Percentiles rank a stretch among this genome's conserved stretches.
Evolutionary conservation across 768 basidiomycete genomes (phyloP).

Genomic region (Boletus subcaerulescens): DNA sequence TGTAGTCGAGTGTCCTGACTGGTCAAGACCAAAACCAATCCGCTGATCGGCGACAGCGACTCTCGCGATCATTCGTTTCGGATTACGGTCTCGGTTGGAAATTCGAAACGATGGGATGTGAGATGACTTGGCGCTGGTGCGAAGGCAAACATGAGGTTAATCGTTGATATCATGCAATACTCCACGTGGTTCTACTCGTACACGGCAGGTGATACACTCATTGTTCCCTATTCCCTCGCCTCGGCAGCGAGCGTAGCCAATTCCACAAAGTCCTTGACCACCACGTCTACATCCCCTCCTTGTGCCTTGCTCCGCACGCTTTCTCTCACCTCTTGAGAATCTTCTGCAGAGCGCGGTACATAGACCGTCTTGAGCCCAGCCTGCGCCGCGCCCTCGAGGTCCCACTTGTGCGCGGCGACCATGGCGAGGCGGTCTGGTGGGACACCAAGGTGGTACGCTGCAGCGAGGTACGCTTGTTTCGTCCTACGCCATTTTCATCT

Average conservation of each 20-base stretch:
- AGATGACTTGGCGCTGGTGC: no score
- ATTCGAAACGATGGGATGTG: no score
- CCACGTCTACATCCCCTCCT: constrained; percentile 58
- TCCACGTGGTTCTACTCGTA: not conserved
- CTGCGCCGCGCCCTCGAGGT: constrained; percentile 50
- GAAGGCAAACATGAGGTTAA: not conserved
- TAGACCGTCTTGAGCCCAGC: constrained; percentile 61
- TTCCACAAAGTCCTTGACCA: constrained; percentile 51
- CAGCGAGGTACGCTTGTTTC: constrained; percentile 47
- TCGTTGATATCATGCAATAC: not conserved
- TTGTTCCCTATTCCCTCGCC: constrained; percentile 8
- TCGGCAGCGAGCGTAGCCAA: constrained; percentile 34
- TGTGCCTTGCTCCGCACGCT: constrained; percentile 44
- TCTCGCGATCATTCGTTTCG: not conserved
- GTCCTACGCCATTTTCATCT: constrained; percentile 28
- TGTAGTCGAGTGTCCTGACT: no score
- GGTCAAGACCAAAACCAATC: no score
- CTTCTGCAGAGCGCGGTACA: constrained; percentile 50
- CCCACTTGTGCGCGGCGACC: constrained; percentile 62
- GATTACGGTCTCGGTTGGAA: not conserved
- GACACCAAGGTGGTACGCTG: constrained; percentile 44
- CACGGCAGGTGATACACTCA: not conserved
- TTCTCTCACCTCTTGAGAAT: constrained; percentile 23
- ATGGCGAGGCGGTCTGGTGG: constrained; percentile 52
- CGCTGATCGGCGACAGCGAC: not conserved